Base-by-base conservation (phyloP, 73 alveolate species). In the Breviolum minutum region DNA sequence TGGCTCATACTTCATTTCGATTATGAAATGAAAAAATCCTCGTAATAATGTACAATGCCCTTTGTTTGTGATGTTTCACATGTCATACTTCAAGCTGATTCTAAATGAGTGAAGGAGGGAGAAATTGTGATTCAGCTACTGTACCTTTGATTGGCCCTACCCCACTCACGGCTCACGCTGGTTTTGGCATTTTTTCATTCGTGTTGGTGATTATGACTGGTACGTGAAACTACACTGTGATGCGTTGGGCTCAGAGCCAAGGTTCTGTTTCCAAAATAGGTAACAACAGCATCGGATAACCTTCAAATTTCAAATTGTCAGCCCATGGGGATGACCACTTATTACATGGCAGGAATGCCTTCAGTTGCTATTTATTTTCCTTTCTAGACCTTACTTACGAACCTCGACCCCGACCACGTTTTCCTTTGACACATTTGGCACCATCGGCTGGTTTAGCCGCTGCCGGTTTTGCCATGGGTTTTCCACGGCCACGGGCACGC, bases 401-500 rank as follows among this genome's bases (percentile, higher is more conserved):
- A 8, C 81, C 81, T 30, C 40, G n/a, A 71, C 81, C 81, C 81
- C 81, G n/a, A 71, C 81, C 81, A 13, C 81, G n/a, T 20, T 11
- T 30, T 71, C 48, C 13, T 61, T 76, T 76, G n/a, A 61, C n/a
- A 14, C 48, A 8, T 61, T 76, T 76, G n/a, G 63, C n/a, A 14
- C 3, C 81, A 20, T 54, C 63, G 24, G 11, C 22, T 12, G 63
- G 63, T 20, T 76, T 76, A 40, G 54, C 54, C 54, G 54, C 77
- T 68, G 77, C 77, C 77, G n/a, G 77, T 68, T 68, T 68, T 68
- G 85, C 48, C 85, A 24, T 76, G 32, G 85, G 48, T 76, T 19
- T n/a, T 11, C 85, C 32, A 76, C 85, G 85, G 85, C 85, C 85
- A 76, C 85, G 85, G 60, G 60, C 85, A 76, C 85, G 85, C 48